A percentile compares a stretch with the other conserved stretches of the same genome.
These are phyloP conservation scores for Penstemon davidsonii DNA, from an alignment of 257 asterid species.

Conservation along the genomic window DNA sequence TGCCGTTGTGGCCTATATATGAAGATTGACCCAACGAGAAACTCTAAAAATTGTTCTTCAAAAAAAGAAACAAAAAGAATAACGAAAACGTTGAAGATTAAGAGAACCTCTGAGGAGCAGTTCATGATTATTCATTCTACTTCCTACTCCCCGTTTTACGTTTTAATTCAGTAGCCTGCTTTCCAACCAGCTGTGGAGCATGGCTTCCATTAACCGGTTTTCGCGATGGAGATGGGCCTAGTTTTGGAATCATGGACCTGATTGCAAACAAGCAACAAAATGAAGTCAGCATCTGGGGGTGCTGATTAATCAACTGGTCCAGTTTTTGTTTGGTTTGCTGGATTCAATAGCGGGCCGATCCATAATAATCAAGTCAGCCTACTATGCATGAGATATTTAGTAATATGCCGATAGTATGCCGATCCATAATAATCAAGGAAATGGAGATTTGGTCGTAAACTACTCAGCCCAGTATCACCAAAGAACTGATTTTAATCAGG, in stretches of 20 bases:
- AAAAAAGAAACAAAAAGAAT: no score
- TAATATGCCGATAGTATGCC: no score
- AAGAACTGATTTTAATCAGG: no score
- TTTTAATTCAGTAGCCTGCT: conserved; percentile 54
- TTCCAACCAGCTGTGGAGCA: conserved; percentile 50
- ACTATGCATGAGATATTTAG: no score
- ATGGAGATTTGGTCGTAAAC: no score
- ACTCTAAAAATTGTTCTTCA: conserved; percentile 29
- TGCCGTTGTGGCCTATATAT: conserved; percentile 42
- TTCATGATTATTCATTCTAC: conserved; percentile 28
- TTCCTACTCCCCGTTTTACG: conserved; percentile 70
- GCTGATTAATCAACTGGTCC: no score
- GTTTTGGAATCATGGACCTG: conserved; percentile 67
- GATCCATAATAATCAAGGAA: no score
- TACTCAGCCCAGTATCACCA: no score
- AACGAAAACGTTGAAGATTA: conserved; percentile 29
- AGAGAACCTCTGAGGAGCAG: conserved; percentile 23
- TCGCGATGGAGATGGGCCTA: conserved; percentile 65
- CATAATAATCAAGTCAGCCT: no score
- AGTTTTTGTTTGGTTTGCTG: no score
- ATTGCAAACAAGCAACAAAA: conserved; percentile 15
- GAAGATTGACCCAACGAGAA: conserved; percentile 20
- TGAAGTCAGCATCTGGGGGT: conserved; percentile 1
- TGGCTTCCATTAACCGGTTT: conserved; percentile 54
- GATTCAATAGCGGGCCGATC: no score